Base-by-base conservation (phyloP, 2,329 filamentous ascomycete genomes). In the Leptographium flavum region DNA sequence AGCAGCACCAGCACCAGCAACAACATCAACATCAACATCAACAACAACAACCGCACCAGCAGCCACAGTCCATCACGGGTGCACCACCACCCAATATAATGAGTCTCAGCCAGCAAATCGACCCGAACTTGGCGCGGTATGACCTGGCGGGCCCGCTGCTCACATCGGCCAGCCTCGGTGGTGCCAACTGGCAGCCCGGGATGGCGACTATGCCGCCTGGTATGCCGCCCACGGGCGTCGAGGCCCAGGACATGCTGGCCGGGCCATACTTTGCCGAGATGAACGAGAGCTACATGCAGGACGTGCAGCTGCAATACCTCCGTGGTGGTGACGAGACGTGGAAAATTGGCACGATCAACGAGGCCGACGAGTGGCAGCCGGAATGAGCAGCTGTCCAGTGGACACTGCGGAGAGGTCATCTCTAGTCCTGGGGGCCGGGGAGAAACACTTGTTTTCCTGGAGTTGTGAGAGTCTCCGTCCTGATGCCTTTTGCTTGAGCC, bases 21-120 rank as follows among this genome's bases (percentile, higher is more conserved):
- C 19, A 31, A 4, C 42, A 43, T n/a, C 47, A 47, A 22, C 33
- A 47, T 14, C 42, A 43, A 27, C 50, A 30, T 4, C 41, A 42
- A 8, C 39, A 22, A 0, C 43, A 43, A 19, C 47, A 25, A 14
- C 31, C 33, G 35, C 10, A 19, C 17, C 9, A 17, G 42, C 23
- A 25, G 38, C 39, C 38, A 7, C 45, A 49, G 8, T 32, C 42
- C 14, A 28, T 9, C 27, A 30, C 37, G 2, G 35, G 27, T 27
- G 14, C 14, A 1, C n/a, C 28, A 4, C 22, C 39, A 4, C 35
- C 45, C 15, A 39, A 43, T 19, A 17, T 10, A 6, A 22, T 38
- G 7, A 42, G 50, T 25, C 42, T 52, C 23, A 52, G 56, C 33
- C 54, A 57, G 22, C 56, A 55, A 7, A 56, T 60, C 43, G 58